phyloP scores from a whole-genome alignment of 2,329 filamentous ascomycete genomes.

The Coniochaeta ligniaria region DNA sequence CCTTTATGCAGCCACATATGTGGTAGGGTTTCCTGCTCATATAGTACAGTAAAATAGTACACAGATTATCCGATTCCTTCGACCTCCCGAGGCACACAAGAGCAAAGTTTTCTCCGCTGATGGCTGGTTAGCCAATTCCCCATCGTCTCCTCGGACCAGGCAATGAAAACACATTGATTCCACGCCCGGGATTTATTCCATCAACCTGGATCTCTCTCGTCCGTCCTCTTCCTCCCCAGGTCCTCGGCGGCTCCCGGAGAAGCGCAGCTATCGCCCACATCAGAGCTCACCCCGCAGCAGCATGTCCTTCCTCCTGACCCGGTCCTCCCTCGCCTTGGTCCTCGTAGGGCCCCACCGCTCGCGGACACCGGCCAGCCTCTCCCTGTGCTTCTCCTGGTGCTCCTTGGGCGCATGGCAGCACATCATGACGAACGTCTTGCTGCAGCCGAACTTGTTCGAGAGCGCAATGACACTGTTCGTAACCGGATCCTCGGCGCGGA shows the following conservation, averaged over 20 bases:
- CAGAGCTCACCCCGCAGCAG: slow-evolving; percentile 45
- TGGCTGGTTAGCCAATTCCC: not conserved
- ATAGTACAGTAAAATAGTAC: slow-evolving; percentile 2
- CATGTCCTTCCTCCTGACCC: slow-evolving; percentile 44
- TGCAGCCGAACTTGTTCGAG: slow-evolving; percentile 48
- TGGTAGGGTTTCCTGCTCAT: slow-evolving; percentile 1
- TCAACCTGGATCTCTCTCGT: not conserved
- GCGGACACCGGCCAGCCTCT: slow-evolving; percentile 39
- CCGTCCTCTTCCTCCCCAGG: not conserved
- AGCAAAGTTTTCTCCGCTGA: not conserved
- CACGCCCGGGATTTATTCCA: not conserved
- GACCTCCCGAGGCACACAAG: not conserved
- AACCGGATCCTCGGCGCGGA: slow-evolving; percentile 45
- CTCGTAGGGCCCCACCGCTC: slow-evolving; percentile 51
- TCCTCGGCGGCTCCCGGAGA: no score
- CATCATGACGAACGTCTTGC: slow-evolving; percentile 49
- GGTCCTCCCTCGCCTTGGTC: slow-evolving; percentile 47
- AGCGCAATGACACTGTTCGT: slow-evolving; percentile 48
- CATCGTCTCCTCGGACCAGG: not conserved
- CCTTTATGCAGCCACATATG: not conserved
- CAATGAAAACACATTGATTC: not conserved
- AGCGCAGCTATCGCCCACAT: slow-evolving; percentile 1
- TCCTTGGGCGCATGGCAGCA: slow-evolving; percentile 41
- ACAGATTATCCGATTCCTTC: not conserved
- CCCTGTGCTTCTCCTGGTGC: slow-evolving; percentile 38